Base-by-base conservation (phyloP, 2,329 filamentous ascomycete genomes). In the Trichoderma sp. region DNA sequence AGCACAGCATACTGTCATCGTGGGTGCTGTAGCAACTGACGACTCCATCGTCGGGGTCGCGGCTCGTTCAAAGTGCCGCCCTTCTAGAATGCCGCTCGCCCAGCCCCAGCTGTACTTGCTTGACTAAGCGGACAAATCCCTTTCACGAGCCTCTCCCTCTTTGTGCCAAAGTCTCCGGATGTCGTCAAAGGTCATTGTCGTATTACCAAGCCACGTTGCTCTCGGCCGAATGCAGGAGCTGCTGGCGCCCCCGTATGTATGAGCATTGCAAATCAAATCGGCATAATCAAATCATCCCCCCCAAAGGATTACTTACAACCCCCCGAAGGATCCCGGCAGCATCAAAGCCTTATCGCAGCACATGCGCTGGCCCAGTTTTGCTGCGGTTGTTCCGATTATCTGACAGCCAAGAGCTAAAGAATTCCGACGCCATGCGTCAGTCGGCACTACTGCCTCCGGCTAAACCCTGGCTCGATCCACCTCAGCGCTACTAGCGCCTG, bases 81-180 rank as follows among this genome's bases (percentile, higher is more conserved):
- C 3, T 21, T 24, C 21, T 14, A 14, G n/a, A 24, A 53, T 21
- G n/a, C 43, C 43, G 18, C 8, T 5, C 43, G 43, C 26, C 7
- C 18, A 43, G 39, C 15, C n/a, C 15, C 9, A 47, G 47, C 34
- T 15, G 39, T 43, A 43, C 15, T n/a, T n/a, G 39, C 15, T 4
- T 60, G 53, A 69, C 56, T 69, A 69, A 69, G 65, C 65, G 65
- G 51, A 58, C n/a, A 18, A 53, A 15, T 14, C 28, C 39, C 39
- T 43, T 32, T 7, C 5, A 14, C 34, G 11, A 53, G 47, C 21
- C 11, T 24, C 58, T 24, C 30, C 12, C 32, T 18, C 32, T 7
- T 11, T 30, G 43, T 51, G 28, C 32, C n/a, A 64, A 64, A 43
- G 53, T 21, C 30, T 67, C 53, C 21, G 30, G 51, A 30, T 34